Conservation (phyloP, 2,329 filamentous ascomycete genomes). For the Boeremia exigua region DNA sequence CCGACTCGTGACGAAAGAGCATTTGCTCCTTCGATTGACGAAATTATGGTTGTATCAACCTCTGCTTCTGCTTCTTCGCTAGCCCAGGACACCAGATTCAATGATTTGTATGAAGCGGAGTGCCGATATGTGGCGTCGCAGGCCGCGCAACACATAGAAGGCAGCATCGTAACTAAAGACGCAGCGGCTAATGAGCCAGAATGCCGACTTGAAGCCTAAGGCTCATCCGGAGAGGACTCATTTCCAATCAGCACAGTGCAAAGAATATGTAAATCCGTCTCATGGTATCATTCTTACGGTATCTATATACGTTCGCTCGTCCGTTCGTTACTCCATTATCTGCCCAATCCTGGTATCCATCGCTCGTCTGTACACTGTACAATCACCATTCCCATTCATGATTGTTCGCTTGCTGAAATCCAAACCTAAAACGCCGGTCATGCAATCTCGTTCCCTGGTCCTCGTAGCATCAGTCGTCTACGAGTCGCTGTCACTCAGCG, state of each 20-base stretch:
- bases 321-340: slow-evolving; percentile 1
- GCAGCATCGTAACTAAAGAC: no score
- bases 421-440: slow-evolving; percentile 14
- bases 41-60: no score
- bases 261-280: not conserved
- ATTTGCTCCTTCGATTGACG: not conserved
- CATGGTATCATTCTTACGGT: slow-evolving; percentile 4
- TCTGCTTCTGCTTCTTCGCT: no score
- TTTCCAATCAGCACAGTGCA: not conserved
- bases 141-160: no score
- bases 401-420: slow-evolving; percentile 7
- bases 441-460: not conserved
- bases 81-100: no score
- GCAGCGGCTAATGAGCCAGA: no score
- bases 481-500: slow-evolving; percentile 60
- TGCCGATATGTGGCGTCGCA: no score
- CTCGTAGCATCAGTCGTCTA: not conserved
- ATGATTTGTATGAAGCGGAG: no score
- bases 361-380: slow-evolving; percentile 1
- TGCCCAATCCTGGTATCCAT: slow-evolving; percentile 8
- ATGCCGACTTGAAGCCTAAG: no score
- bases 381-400: not conserved
- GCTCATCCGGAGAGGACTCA: no score
- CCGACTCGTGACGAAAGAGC: not conserved
- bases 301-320: slow-evolving; percentile 4